Conservation (phyloP, 768 basidiomycete genomes). For the Kwoniella heveanensis region DNA sequence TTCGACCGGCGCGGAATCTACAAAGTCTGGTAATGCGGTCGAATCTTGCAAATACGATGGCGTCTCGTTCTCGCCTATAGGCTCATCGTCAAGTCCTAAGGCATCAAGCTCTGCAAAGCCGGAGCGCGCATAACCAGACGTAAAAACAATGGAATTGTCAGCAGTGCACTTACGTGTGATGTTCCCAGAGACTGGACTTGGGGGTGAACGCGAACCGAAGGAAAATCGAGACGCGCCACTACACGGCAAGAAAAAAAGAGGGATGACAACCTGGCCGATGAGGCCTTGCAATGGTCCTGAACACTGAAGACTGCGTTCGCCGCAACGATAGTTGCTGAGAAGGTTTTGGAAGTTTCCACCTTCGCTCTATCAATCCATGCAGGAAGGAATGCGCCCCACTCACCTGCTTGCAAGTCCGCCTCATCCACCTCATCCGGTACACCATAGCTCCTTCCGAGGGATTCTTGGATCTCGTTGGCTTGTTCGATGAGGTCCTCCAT, state of each 20-base stretch:
- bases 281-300: no score
- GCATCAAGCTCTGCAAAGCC: conserved; percentile 79
- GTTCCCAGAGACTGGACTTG: no score
- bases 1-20: conserved; percentile 83
- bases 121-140: background rate
- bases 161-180: no score
- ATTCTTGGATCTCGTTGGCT: conserved; percentile 96
- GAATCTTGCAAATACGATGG: conserved; percentile 79
- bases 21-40: conserved; percentile 85
- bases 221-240: no score
- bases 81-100: conserved; percentile 69
- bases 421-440: conserved; percentile 98
- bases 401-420: conserved; percentile 93
- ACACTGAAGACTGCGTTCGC: no score
- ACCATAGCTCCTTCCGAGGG: conserved; percentile 86
- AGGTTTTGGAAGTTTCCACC: no score
- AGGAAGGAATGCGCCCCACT: conserved; percentile 51
- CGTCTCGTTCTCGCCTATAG: conserved; percentile 78
- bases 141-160: no score
- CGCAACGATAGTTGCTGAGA: no score
- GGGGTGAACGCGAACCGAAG: no score
- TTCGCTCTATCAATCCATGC: no score
- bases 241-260: no score
- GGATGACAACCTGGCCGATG: no score
- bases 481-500: conserved; percentile 98